phyloP scores from a whole-genome alignment of 2,329 filamentous ascomycete species.

The Coniochaeta sp. region DNA sequence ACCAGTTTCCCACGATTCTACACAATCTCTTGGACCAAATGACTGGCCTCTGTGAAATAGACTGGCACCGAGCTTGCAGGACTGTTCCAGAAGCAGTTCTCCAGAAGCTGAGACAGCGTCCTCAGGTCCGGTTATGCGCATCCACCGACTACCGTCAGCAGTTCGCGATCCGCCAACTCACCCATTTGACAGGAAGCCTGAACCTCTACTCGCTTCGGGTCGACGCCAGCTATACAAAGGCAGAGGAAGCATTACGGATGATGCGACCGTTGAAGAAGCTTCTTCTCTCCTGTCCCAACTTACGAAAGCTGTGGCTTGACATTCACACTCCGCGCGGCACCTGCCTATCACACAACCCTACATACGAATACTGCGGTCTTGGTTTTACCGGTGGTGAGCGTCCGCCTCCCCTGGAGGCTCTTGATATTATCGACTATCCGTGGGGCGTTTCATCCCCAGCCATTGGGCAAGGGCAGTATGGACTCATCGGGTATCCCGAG shows the following conservation, averaged over 20 bases:
- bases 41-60: neutral
- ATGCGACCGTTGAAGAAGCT: neutral
- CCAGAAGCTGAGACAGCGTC: neutral
- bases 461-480: neutral
- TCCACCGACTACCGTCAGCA: neutral
- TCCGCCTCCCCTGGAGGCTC: neutral
- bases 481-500: neutral
- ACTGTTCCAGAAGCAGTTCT: neutral
- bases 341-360: neutral
- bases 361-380: neutral
- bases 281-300: neutral
- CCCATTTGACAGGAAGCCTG: neutral
- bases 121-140: neutral
- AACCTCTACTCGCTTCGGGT: neutral
- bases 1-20: neutral
- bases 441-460: neutral
- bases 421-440: neutral
- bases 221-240: neutral
- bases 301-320: neutral
- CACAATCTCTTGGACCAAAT: neutral
- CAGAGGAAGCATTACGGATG: neutral
- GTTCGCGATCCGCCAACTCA: neutral
- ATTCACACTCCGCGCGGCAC: neutral
- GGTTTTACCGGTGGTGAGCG: neutral
- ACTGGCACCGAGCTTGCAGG: neutral